Conservation (phyloP, 768 basidiomycete genomes). For the Ramaria sp. region DNA sequence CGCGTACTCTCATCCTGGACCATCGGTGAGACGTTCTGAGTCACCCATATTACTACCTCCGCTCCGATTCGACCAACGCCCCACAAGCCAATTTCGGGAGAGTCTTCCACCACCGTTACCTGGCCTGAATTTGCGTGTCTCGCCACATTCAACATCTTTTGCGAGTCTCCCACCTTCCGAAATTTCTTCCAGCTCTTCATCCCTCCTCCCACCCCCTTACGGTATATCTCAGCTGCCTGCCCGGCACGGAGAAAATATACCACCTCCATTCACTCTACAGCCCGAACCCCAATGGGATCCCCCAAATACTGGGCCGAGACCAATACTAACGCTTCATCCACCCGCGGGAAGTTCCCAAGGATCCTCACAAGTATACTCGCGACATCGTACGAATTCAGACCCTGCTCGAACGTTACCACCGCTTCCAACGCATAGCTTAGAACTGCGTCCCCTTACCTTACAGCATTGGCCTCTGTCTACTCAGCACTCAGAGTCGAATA, state of each 20-base stretch:
- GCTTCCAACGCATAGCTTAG: background rate
- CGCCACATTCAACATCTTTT: background rate
- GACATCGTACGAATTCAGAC: constrained; percentile 8
- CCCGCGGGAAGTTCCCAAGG: background rate
- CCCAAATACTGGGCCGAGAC: constrained; percentile 3
- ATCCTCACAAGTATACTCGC: constrained; percentile 15
- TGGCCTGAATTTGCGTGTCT: background rate
- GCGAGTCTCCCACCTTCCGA: background rate
- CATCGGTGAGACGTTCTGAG: background rate
- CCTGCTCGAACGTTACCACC: constrained; percentile 5
- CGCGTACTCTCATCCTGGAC: too few species aligned
- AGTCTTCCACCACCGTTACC: too few species aligned
- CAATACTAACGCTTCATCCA: background rate
- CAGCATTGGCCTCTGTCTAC: background rate
- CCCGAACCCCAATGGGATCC: constrained; percentile 58
- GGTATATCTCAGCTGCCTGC: too few species aligned
- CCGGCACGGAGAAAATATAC: constrained; percentile 14
- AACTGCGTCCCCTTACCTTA: background rate
- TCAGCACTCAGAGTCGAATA: too few species aligned
- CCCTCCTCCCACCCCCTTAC: background rate
- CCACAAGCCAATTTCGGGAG: background rate
- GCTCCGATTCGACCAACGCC: background rate
- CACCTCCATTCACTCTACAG: constrained; percentile 56
- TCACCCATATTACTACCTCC: constrained; percentile 1
- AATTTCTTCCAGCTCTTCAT: background rate